These are phyloP conservation scores for Cordyceps militaris DNA, from an alignment of 2,329 filamentous ascomycete species.

Conservation along the genomic window DNA sequence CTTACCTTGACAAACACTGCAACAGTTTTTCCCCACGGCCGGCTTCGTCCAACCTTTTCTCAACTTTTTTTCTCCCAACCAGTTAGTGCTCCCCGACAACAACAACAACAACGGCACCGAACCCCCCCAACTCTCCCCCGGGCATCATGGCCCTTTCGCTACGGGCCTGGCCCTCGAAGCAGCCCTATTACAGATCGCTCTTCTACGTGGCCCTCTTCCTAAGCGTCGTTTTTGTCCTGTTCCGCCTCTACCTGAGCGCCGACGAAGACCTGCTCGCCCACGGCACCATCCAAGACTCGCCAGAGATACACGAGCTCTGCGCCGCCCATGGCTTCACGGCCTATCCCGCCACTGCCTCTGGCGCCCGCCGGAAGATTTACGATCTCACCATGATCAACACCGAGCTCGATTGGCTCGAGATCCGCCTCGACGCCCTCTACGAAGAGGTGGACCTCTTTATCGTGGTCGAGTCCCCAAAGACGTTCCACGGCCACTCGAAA, in stretches of 20 bases:
- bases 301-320: constrained; percentile 20
- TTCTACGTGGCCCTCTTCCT: background rate
- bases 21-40: too few relatives aligned
- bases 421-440: constrained; percentile 52
- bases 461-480: constrained; percentile 52
- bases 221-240: constrained; percentile 2
- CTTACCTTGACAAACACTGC: too few relatives aligned
- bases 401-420: constrained; percentile 60
- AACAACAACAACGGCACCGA: too few relatives aligned
- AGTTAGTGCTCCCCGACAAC: too few relatives aligned
- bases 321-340: constrained; percentile 26
- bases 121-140: too few relatives aligned
- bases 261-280: constrained; percentile 5
- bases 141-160: background rate
- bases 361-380: constrained; percentile 26
- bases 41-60: too few relatives aligned
- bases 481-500: constrained; percentile 52
- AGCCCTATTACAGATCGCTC: background rate
- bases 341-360: constrained; percentile 19
- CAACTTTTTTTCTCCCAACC: too few relatives aligned
- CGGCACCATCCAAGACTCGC: constrained; percentile 6
- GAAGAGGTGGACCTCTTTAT: constrained; percentile 58
- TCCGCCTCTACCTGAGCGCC: background rate
- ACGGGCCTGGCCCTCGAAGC: background rate
- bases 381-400: constrained; percentile 57